Evolutionary conservation across 306 rosid genomes (phyloP), one percentile per base, ranked within the genome.

Genomic region (Prunus davidiana): DNA sequence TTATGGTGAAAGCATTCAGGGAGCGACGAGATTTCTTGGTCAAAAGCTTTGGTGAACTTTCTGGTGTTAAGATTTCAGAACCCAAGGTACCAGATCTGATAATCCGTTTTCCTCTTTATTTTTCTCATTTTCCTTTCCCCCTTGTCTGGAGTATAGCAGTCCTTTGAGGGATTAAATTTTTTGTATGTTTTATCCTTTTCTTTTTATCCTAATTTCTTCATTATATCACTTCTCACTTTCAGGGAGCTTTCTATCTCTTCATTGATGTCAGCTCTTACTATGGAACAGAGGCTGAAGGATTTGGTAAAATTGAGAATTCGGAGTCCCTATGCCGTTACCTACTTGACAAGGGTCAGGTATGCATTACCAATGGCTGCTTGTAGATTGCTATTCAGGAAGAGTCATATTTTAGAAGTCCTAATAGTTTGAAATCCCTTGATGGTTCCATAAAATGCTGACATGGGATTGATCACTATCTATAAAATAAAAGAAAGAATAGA

Each of bases 161-260:
- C 13, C 20, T 10, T 34, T 7, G 19, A 6, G 16, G 32, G 25
- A 20, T 41, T 12, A 10, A 16, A 12, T 57, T 57, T 57, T 13
- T 13, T 46, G 6, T 16, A 64, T 49, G 5, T 12, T 19, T 56
- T 51, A 43, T 50, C 18, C 43, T 50, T 19, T 4, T 18, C 62
- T 3, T 25, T 65, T 66, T 52, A 46, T 43, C 74, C 51, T 66
- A 18, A 56, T 28, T 52, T 69, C 62, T 64, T 54, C 8, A 4
- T 18, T 18, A 20, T 28, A 67, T 19, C 3, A n/a, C 24, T 67
- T 76, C 71, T 52, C 69, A 15, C 60, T 70, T 52, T 88, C 85
- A 96, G 99, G 99, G 99, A 86, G 99, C 98, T 72, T 96, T 96
- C 82, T 92, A 96, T 86, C 91, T 96, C 64, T 96, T 96, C 87